A percentile compares a stretch with the other conserved stretches of the same genome.
Conservation (phyloP, 257 asterid species). For the Solanum corneliomulleri region DNA sequence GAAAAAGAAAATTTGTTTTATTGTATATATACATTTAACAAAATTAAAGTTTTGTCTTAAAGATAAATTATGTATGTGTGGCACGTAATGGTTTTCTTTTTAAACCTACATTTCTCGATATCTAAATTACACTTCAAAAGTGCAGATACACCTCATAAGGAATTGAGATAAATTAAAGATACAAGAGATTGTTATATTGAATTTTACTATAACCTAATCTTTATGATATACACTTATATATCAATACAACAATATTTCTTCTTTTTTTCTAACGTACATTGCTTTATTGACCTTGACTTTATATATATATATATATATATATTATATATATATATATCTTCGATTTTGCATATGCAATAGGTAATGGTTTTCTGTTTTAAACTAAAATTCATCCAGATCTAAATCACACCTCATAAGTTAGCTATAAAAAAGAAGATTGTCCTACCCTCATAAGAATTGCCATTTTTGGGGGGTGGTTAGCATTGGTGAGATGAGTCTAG, state of each 20-base stretch:
- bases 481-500: background rate
- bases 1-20: background rate
- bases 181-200: background rate
- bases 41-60: background rate
- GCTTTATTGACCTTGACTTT: background rate
- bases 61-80: background rate
- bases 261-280: background rate
- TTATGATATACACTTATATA: background rate
- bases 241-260: background rate
- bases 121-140: no score
- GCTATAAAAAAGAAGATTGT: background rate
- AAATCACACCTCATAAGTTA: no score
- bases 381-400: no score
- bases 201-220: background rate
- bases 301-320: slow-evolving; percentile 1
- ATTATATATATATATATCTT: no score
- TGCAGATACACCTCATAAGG: no score
- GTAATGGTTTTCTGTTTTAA: slow-evolving; percentile 22
- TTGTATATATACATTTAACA: background rate
- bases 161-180: no score
- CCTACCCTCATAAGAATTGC: background rate
- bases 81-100: background rate
- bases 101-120: no score
- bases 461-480: background rate
- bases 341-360: slow-evolving; percentile 81